phyloP scores from a whole-genome alignment of 2,329 filamentous ascomycete species.

The Sporothrix pseudoabietina region DNA sequence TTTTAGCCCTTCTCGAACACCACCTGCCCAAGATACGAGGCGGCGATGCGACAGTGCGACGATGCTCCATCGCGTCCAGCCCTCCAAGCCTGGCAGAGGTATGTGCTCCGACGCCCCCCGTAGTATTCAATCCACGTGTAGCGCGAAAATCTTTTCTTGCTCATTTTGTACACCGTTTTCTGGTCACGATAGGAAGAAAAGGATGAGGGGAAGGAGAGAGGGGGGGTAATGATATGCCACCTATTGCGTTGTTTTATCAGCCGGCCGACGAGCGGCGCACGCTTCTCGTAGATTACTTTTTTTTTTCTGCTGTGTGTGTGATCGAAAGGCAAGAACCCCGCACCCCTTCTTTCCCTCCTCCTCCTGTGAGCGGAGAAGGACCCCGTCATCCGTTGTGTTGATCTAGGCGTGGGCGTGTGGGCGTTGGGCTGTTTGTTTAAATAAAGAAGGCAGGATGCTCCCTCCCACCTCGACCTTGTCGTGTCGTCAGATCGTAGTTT shows the following conservation, averaged over 20 bases:
- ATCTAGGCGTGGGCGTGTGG: neutral
- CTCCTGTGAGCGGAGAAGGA: slow-evolving; percentile 12
- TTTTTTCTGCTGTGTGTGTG: neutral
- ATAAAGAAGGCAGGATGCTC: neutral
- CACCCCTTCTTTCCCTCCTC: neutral
- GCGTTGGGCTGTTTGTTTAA: slow-evolving; percentile 8
- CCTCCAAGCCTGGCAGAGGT: neutral
- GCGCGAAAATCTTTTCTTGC: neutral
- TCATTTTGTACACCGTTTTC: neutral
- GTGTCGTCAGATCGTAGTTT: slow-evolving; percentile 4
- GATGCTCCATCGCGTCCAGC: slow-evolving; percentile 1
- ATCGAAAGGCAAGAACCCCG: slow-evolving; percentile 19
- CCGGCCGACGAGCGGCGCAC: neutral
- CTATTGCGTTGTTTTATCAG: neutral
- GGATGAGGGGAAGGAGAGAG: neutral
- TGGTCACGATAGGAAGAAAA: neutral
- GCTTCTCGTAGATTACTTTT: neutral
- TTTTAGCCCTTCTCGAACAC: neutral
- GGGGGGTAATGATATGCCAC: slow-evolving; percentile 22
- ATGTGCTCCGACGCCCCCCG: slow-evolving; percentile 1
- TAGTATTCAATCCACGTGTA: neutral
- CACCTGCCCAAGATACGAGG: slow-evolving; percentile 12
- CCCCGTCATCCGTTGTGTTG: slow-evolving; percentile 4
- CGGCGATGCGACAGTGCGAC: slow-evolving; percentile 11
- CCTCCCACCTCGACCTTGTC: neutral